Percentiles rank a stretch among this genome's conserved stretches.
Evolutionary conservation across 1,139 yeast genomes (phyloP).

Genomic region (Hemisphaericaspora xylofermentans): DNA sequence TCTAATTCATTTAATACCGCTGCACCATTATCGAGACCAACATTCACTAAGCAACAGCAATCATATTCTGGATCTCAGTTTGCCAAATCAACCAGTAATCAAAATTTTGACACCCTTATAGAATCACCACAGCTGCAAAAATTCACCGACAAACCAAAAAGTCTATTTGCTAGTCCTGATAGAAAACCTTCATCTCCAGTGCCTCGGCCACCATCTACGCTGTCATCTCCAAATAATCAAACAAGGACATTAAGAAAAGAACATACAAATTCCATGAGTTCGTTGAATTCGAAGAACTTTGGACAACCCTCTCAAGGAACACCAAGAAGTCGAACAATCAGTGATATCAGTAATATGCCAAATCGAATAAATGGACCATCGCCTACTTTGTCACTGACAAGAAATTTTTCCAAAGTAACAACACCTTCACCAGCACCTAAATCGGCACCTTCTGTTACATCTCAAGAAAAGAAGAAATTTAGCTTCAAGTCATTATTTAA

Average conservation of each 20-base stretch:
- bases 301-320: background rate
- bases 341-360: slow-evolving; percentile 13
- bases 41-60: slow-evolving; percentile 2
- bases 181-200: background rate
- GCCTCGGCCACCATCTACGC: background rate
- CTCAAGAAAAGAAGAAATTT: slow-evolving; percentile 33
- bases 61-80: slow-evolving; percentile 1
- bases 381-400: slow-evolving; percentile 2
- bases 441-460: slow-evolving; percentile 6
- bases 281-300: background rate
- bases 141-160: slow-evolving; percentile 9
- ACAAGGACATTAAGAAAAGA: background rate
- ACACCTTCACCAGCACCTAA: slow-evolving; percentile 1
- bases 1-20: background rate
- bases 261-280: background rate
- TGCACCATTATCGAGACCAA: slow-evolving; percentile 3
- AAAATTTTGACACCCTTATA: slow-evolving; percentile 6
- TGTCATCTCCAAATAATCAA: background rate
- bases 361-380: slow-evolving; percentile 2
- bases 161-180: slow-evolving; percentile 11
- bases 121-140: background rate
- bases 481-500: slow-evolving; percentile 43
- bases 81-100: slow-evolving; percentile 6
- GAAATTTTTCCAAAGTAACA: background rate
- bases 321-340: slow-evolving; percentile 24